These are phyloP conservation scores for Ophiocordyceps sinensis DNA, from an alignment of 2,329 filamentous ascomycete genomes.

Conservation along the genomic window DNA sequence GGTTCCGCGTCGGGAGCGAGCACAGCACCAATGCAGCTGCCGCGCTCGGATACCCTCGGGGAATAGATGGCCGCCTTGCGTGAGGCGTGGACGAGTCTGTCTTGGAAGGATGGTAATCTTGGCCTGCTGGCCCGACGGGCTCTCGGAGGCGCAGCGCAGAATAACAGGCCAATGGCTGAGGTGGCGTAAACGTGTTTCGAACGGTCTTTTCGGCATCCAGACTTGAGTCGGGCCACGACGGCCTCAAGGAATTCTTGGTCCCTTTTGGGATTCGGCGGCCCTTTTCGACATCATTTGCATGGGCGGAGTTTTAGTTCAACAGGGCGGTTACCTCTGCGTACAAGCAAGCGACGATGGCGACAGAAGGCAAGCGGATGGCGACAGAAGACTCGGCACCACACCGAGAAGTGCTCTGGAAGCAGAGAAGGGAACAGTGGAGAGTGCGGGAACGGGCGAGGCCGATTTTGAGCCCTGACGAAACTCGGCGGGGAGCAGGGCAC, in stretches of 20 bases:
- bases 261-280: too few relatives aligned
- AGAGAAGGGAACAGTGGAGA: not conserved
- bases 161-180: too few relatives aligned
- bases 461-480: too few relatives aligned
- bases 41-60: slow-evolving; percentile 2
- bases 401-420: not conserved
- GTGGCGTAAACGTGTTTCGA: too few relatives aligned
- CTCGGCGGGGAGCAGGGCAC: not conserved
- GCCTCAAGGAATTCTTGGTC: not conserved
- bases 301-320: slow-evolving; percentile 3
- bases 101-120: not conserved
- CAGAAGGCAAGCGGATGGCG: not conserved
- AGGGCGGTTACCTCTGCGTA: too few relatives aligned
- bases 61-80: not conserved
- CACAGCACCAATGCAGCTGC: slow-evolving; percentile 20
- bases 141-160: too few relatives aligned
- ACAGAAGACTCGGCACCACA: not conserved
- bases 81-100: not conserved
- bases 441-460: not conserved
- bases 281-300: slow-evolving; percentile 1
- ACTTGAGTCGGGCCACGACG: too few relatives aligned
- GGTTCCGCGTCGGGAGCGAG: slow-evolving; percentile 17
- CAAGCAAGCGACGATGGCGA: too few relatives aligned
- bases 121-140: not conserved
- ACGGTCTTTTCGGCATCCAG: too few relatives aligned